A percentile compares a stretch with the other conserved stretches of the same genome.
phyloP scores from a whole-genome alignment of 352 stramenopile genomes.

The Phytophthora pistaciae region DNA sequence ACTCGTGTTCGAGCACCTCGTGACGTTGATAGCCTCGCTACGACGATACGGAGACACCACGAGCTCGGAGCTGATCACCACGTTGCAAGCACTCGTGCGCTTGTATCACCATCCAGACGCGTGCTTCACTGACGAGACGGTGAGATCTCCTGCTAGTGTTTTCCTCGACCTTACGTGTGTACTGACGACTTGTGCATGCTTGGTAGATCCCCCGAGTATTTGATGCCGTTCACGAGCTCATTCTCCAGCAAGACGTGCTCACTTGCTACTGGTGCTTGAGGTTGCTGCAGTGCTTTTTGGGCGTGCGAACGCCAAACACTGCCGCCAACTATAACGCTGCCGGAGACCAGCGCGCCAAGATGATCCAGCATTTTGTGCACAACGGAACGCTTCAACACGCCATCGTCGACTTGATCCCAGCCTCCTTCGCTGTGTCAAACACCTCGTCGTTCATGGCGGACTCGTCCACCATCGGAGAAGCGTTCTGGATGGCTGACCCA shows the following conservation, averaged over 20 bases:
- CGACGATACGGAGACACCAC: slow-evolving; percentile 45
- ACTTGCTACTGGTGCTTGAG: slow-evolving; percentile 76
- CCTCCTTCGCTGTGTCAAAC: slow-evolving; percentile 47
- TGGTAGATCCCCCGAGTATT: slow-evolving; percentile 56
- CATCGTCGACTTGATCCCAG: slow-evolving; percentile 68
- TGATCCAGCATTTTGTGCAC: slow-evolving; percentile 66
- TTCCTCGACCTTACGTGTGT: not conserved
- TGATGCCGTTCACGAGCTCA: slow-evolving; percentile 63
- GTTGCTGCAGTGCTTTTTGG: slow-evolving; percentile 74
- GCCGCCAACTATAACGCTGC: slow-evolving; percentile 27
- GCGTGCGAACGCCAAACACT: slow-evolving; percentile 35
- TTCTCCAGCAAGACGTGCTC: slow-evolving; percentile 68
- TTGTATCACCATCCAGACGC: slow-evolving; percentile 57
- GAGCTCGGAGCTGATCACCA: slow-evolving; percentile 50
- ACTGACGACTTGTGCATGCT: slow-evolving; percentile 3
- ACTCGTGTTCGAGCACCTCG: slow-evolving; percentile 58
- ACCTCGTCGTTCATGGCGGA: slow-evolving; percentile 18
- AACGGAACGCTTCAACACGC: slow-evolving; percentile 54
- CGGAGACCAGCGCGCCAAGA: slow-evolving; percentile 57
- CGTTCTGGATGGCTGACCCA: slow-evolving; percentile 55
- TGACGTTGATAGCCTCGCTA: slow-evolving; percentile 42
- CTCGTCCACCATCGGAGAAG: slow-evolving; percentile 31
- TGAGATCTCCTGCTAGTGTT: slow-evolving; percentile 14
- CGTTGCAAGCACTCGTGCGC: slow-evolving; percentile 61
- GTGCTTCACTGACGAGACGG: slow-evolving; percentile 49